Conservation (phyloP, 176 grass and related monocot genomes). For the Melocanna baccifera region DNA sequence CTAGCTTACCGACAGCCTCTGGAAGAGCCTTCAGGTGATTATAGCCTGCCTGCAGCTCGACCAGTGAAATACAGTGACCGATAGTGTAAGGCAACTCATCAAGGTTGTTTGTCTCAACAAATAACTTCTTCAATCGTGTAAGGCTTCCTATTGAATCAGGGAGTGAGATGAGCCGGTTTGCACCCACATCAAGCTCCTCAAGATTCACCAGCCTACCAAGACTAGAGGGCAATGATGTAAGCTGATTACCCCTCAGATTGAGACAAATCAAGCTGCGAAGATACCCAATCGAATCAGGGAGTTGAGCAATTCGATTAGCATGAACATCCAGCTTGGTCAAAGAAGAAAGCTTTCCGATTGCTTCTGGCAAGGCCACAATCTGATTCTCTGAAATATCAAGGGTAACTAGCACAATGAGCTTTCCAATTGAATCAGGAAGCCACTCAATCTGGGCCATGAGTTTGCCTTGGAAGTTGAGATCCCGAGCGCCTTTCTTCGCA, state of each 20-base stretch:
- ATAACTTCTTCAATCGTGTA: constrained; percentile 66
- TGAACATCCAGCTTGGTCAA: constrained; percentile 78
- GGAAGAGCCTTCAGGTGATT: constrained; percentile 91
- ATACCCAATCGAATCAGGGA: constrained; percentile 72
- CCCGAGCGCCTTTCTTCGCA: constrained; percentile 66
- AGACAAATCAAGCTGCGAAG: constrained; percentile 68
- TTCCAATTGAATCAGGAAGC: constrained; percentile 93
- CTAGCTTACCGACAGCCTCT: constrained; percentile 90
- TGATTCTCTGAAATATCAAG: constrained; percentile 86
- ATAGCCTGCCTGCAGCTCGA: constrained; percentile 73
- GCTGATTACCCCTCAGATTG: constrained; percentile 76
- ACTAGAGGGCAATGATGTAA: constrained; percentile 59
- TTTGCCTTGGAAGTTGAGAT: constrained; percentile 70
- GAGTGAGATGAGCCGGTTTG: constrained; percentile 59
- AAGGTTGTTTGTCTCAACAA: constrained; percentile 71
- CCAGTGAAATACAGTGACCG: constrained; percentile 70
- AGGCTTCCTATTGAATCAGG: constrained; percentile 86
- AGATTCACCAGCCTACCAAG: constrained; percentile 73
- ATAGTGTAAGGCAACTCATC: constrained; percentile 96
- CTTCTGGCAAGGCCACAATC: constrained; percentile 60
- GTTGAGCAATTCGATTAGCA: constrained; percentile 66
- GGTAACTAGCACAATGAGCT: constrained; percentile 69
- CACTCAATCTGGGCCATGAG: constrained; percentile 86
- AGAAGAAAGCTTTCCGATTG: constrained; percentile 80
- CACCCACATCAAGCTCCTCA: constrained; percentile 84